Base-by-base conservation (phyloP, 164 flowering plant genomes). In the Umbilicus rupestris region DNA sequence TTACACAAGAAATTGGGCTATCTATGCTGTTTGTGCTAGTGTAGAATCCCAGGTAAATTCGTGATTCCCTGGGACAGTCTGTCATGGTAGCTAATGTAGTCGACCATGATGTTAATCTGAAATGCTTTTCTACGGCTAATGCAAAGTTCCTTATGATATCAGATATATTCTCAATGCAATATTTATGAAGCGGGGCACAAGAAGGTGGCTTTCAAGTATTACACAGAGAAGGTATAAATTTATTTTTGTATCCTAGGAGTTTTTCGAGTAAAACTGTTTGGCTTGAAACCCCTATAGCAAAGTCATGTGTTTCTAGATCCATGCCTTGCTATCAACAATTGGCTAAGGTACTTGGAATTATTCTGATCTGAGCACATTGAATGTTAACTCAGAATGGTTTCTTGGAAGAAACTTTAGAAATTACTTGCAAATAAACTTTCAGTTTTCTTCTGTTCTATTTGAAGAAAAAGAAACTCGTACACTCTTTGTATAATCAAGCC, bases 171-270 rank as follows among this genome's bases (percentile, higher is more conserved):
- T 16, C 88, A 90, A 66, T 83, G 88, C 83, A 91, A 94, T 64
- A 88, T 91, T 52, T 94, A 94, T 71, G 97, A 94, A 85, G 97
- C 92, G 22, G 98, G 96, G 28, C 72, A 87, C 64, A 89, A 89
- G 85, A 94, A 89, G 75, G 72, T 71, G 47, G 84, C 87, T 35
- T 87, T 91, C 52, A 82, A 84, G 64, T 87, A 87, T 73, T 66
- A 73, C 46, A 64, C 83, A 0, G 99, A 94, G 66, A 91, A 88
- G 96, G 99, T 89, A 70, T 46, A 22, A 44, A 60, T 11, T 41
- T 52, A 5, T 9, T 24, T 24, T 16, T 55, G 33, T 2, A 33
- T 8, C 7, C 26, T 22, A 55, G 1, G 15, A 6, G 16, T 9
- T 7, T 9, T 41, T 41, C 44, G 14, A 9, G 29, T 17, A 52